A percentile compares a stretch with the other conserved stretches of the same genome.
These are phyloP conservation scores for Neopestalotiopsis sp. DNA, from an alignment of 2,329 filamentous ascomycete species.

Conservation along the genomic window DNA sequence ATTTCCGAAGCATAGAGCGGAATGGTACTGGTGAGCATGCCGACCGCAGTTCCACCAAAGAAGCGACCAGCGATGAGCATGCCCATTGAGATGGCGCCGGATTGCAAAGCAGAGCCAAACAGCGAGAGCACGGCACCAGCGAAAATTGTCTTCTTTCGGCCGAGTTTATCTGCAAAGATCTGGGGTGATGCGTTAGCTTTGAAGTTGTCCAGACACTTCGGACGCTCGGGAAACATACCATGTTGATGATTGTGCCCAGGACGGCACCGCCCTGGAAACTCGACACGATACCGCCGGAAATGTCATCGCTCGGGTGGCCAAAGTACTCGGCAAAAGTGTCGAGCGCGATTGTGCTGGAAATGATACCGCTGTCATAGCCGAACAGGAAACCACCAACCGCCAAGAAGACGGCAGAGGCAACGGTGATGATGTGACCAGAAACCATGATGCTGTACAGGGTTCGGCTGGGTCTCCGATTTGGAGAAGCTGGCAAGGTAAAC, in stretches of 20 bases:
- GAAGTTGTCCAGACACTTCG: not conserved
- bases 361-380: slow-evolving; percentile 11
- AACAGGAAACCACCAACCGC: slow-evolving; percentile 5
- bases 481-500: no score
- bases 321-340: slow-evolving; percentile 1
- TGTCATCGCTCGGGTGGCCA: not conserved
- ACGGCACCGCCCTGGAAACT: slow-evolving; percentile 10
- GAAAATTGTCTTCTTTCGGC: slow-evolving; percentile 10
- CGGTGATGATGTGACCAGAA: not conserved
- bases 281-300: not conserved
- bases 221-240: not conserved
- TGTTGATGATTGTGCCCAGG: slow-evolving; percentile 11
- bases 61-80: slow-evolving; percentile 9
- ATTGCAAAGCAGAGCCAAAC: not conserved
- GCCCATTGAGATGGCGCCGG: not conserved
- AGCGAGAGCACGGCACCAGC: not conserved
- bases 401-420: slow-evolving; percentile 1
- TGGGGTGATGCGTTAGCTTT: not conserved
- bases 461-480: no score
- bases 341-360: not conserved
- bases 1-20: slow-evolving; percentile 9
- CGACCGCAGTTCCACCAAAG: not conserved
- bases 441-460: no score
- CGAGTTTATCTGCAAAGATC: slow-evolving; percentile 3
- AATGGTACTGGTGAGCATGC: slow-evolving; percentile 9